phyloP scores from a whole-genome alignment of 768 basidiomycete species.

The Obba rivulosa region DNA sequence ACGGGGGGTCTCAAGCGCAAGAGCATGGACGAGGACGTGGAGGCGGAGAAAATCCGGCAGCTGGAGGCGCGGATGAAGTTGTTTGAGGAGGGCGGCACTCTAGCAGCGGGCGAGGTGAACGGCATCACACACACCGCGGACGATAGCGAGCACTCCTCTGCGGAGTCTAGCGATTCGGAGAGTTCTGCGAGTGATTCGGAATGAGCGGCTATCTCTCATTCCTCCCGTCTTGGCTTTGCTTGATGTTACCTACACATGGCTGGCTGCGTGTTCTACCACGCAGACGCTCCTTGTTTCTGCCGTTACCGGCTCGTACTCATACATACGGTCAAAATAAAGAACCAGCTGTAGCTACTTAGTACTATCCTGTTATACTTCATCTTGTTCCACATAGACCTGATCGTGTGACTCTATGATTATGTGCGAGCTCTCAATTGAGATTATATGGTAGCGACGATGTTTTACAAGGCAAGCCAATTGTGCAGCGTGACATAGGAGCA shows the following conservation, averaged over 20 bases:
- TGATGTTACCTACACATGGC: constrained; percentile 1
- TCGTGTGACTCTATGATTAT: too few relatives aligned
- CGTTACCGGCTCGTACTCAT: constrained; percentile 18
- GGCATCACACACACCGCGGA: constrained; percentile 36
- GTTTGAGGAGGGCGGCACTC: constrained; percentile 55
- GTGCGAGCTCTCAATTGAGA: not conserved
- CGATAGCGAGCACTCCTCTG: constrained; percentile 72
- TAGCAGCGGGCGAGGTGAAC: constrained; percentile 15
- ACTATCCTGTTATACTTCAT: constrained; percentile 15
- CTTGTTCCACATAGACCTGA: constrained; percentile 7
- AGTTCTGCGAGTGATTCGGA: constrained; percentile 85
- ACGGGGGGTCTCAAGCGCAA: constrained; percentile 90
- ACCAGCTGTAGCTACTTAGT: constrained; percentile 25
- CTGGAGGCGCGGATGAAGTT: constrained; percentile 85
- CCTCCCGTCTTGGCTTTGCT: constrained; percentile 1
- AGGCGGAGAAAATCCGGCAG: constrained; percentile 90
- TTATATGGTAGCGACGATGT: too few relatives aligned
- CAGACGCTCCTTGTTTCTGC: constrained; percentile 6
- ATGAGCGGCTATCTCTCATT: constrained; percentile 30
- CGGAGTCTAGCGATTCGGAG: constrained; percentile 75
- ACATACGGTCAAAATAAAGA: constrained; percentile 26
- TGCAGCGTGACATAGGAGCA: too few relatives aligned
- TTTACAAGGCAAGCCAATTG: too few relatives aligned
- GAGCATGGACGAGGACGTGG: constrained; percentile 95
- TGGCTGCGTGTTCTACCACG: constrained; percentile 1